Evolutionary conservation across 2,329 filamentous ascomycete species (phyloP).

Genomic region (Periglandula ipomoeae): DNA sequence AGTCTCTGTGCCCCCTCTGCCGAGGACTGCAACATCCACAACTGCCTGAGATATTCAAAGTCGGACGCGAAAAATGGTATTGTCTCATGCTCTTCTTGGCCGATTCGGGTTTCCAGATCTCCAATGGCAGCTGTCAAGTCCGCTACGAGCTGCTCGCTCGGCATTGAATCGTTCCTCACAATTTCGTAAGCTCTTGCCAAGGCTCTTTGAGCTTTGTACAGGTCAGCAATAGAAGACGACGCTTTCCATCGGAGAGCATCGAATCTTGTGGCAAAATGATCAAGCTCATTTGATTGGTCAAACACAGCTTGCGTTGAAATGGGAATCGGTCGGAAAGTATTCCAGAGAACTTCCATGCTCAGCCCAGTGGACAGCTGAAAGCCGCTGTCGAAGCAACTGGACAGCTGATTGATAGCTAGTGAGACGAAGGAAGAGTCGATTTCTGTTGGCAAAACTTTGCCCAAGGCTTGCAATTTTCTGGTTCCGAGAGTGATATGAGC

Average conservation of each 20-base stretch:
- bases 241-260: conserved; percentile 53
- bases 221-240: conserved; percentile 38
- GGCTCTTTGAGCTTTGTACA: conserved; percentile 44
- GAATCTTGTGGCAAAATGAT: conserved; percentile 48
- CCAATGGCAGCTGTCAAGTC: conserved; percentile 43
- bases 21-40: conserved; percentile 31
- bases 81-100: conserved; percentile 29
- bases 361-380: conserved; percentile 68
- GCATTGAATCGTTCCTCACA: conserved; percentile 32
- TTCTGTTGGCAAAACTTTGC: conserved; percentile 16
- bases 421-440: conserved; percentile 28
- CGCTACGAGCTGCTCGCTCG: conserved; percentile 37
- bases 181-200: conserved; percentile 47
- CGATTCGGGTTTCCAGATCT: conserved; percentile 37
- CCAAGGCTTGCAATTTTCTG: conserved; percentile 29
- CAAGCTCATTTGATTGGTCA: conserved; percentile 39
- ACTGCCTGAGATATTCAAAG: conserved; percentile 49
- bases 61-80: conserved; percentile 42
- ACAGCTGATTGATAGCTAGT: conserved; percentile 32
- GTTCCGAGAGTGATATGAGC: conserved; percentile 48
- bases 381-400: conserved; percentile 53
- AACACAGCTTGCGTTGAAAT: conserved; percentile 38
- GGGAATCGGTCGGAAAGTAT: conserved; percentile 54
- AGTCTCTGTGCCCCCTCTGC: background rate
- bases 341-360: conserved; percentile 75